Evolutionary conservation across 441 rosid genomes (phyloP), one percentile per base, ranked within the genome.

Genomic region (Erodium trifolium): DNA sequence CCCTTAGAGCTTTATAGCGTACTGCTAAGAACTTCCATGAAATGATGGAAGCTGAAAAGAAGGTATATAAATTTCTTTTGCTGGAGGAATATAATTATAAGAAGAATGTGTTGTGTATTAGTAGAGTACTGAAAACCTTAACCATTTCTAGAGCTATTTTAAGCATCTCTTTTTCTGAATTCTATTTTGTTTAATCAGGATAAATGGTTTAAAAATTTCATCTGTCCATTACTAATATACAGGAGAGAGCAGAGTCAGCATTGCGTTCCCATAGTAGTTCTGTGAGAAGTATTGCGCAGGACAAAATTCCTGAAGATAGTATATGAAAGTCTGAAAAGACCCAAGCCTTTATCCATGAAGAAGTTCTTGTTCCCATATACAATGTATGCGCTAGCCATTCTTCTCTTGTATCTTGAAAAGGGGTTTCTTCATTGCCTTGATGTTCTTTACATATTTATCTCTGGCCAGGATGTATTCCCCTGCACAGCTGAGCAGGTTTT

Each of bases 221-320:
- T 67, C 43, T 67, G 62, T 65, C 60, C 68, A 9, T 39, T 75
- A 71, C 34, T 68, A 72, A 47, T 53, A 14, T 82, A 62, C 76
- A 94, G 99, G 99, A 90, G 78, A 82, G 80, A 70, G 92, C 87
- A 71, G 93, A 92, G 66, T 94, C 97, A 57, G 97, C 85, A 53
- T 76, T 94, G 67, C 96, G 98, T 82, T 98, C 99, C 65, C 89
- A 87, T 63, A 94, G 99, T 77, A 94, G 96, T 78, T 94, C 99
- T 71, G 73, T 87, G 65, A 88, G 76, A 81, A 84, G 88, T 72
- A 78, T 80, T 76, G 76, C 70, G 63, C 81, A 72, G 72, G 72
- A 70, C 49, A 78, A 75, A 71, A 72, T 75, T 73, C 88, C 81
- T 19, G 86, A 86, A 75, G 92, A 86, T 68, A 76, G 65, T 78